Conservation (phyloP, 495 filamentous ascomycete species). For the Neohortaea acidophila region DNA sequence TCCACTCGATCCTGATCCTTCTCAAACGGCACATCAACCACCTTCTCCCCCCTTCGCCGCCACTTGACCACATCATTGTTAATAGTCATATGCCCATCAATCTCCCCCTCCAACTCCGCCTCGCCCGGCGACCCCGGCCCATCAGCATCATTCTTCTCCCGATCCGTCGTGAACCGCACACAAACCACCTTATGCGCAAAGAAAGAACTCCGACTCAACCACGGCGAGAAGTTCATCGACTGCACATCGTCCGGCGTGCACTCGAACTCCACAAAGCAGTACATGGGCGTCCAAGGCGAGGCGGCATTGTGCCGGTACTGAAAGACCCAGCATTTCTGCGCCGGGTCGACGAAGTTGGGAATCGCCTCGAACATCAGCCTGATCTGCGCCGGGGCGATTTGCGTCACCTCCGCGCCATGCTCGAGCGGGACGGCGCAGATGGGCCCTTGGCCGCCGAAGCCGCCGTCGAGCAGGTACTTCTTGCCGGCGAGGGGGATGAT, state of each 20-base stretch:
- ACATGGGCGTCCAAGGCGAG: constrained; percentile 39
- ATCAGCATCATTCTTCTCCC: neutral
- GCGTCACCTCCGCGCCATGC: constrained; percentile 2
- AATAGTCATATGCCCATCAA: constrained; percentile 7
- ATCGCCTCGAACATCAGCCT: constrained; percentile 19
- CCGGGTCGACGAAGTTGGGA: too few species aligned
- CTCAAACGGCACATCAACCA: constrained; percentile 33
- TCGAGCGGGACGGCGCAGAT: constrained; percentile 39
- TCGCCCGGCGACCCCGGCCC: constrained; percentile 1
- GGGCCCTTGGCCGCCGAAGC: constrained; percentile 49
- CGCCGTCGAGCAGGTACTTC: constrained; percentile 52
- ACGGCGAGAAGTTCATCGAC: constrained; percentile 45
- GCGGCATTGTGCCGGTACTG: constrained; percentile 36
- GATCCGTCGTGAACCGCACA: constrained; percentile 10
- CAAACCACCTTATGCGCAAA: constrained; percentile 35
- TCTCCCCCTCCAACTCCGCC: constrained; percentile 7
- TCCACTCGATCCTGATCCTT: constrained; percentile 37
- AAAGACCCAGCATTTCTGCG: constrained; percentile 46
- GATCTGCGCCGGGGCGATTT: neutral
- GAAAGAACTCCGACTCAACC: constrained; percentile 30
- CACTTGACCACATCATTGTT: constrained; percentile 11
- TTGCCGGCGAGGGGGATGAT: constrained; percentile 40
- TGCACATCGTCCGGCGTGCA: constrained; percentile 45
- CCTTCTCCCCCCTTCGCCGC: constrained; percentile 25
- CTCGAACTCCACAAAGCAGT: constrained; percentile 42